A percentile compares a stretch with the other conserved stretches of the same genome.
Evolutionary conservation across 345 rosid genomes (phyloP).

Genomic region (Gossypium raimondii): DNA sequence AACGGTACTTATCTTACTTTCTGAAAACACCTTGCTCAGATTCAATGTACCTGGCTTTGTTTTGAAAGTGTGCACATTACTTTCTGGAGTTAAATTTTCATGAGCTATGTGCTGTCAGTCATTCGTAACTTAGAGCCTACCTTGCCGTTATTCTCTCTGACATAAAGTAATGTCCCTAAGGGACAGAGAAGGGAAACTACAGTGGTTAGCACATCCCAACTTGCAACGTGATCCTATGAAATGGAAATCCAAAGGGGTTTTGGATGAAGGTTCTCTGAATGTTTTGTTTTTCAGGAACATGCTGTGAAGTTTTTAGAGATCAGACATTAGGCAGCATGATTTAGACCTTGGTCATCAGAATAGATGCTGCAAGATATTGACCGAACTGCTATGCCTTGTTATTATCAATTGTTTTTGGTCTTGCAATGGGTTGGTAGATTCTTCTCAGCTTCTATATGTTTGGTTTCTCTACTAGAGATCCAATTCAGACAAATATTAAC

Average conservation of each 20-base stretch:
- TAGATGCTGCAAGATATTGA: background rate
- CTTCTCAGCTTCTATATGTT: background rate
- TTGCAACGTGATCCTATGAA: background rate
- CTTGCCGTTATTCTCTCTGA: background rate
- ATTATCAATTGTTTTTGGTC: background rate
- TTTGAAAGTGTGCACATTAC: background rate
- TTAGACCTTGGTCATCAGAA: background rate
- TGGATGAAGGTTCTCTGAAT: background rate
- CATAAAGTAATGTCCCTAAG: background rate
- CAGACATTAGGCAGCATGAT: background rate
- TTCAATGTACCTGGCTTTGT: background rate
- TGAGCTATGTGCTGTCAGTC: background rate
- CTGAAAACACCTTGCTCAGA: background rate
- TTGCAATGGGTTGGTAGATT: background rate
- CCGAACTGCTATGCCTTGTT: background rate
- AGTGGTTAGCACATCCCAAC: background rate
- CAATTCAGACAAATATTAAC: background rate
- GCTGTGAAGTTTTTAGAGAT: background rate
- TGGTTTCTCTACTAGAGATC: background rate
- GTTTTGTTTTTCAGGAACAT: background rate
- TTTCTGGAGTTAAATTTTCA: background rate
- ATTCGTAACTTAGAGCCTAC: background rate
- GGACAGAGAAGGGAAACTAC: background rate
- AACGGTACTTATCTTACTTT: conserved; percentile 47
- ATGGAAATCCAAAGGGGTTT: background rate